These are phyloP conservation scores for Stylonectria norvegica DNA, from an alignment of 2,329 filamentous ascomycete species.

Conservation along the genomic window DNA sequence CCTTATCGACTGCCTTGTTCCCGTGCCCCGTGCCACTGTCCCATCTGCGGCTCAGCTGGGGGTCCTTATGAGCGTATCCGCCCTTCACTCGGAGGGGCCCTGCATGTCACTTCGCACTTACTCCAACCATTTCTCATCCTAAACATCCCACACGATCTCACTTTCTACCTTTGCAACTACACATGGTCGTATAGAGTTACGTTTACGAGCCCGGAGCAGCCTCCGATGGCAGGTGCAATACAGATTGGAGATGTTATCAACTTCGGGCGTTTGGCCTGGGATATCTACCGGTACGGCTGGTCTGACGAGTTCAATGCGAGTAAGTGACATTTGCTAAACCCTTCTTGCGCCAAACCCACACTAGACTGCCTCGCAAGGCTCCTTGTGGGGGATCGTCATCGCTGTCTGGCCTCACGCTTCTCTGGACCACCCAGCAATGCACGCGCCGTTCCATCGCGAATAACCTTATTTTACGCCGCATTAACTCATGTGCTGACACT, in stretches of 20 bases:
- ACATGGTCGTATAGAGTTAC: neutral
- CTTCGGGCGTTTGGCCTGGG: conserved; percentile 32
- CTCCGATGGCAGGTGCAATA: conserved; percentile 24
- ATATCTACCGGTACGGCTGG: conserved; percentile 33
- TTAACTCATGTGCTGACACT: too few relatives aligned
- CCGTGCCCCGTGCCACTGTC: conserved; percentile 1
- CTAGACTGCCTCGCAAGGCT: conserved; percentile 17
- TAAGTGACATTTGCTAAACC: conserved; percentile 20
- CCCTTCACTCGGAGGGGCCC: conserved; percentile 5
- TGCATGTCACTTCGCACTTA: conserved; percentile 6
- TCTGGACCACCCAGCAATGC: neutral
- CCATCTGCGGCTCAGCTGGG: conserved; percentile 3
- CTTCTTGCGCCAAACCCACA: neutral
- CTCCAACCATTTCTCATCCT: conserved; percentile 6
- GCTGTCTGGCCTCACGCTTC: conserved; percentile 1
- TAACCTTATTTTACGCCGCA: neutral
- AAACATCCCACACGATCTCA: neutral
- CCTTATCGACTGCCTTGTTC: conserved; percentile 6
- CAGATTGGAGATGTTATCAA: conserved; percentile 32
- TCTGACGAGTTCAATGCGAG: conserved; percentile 32
- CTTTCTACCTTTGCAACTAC: neutral
- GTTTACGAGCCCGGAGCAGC: conserved; percentile 4
- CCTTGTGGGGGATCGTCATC: conserved; percentile 3
- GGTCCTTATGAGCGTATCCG: conserved; percentile 11
- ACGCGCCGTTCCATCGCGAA: neutral